phyloP scores from a whole-genome alignment of 2,329 filamentous ascomycete genomes.

The Cladosporium sp. region DNA sequence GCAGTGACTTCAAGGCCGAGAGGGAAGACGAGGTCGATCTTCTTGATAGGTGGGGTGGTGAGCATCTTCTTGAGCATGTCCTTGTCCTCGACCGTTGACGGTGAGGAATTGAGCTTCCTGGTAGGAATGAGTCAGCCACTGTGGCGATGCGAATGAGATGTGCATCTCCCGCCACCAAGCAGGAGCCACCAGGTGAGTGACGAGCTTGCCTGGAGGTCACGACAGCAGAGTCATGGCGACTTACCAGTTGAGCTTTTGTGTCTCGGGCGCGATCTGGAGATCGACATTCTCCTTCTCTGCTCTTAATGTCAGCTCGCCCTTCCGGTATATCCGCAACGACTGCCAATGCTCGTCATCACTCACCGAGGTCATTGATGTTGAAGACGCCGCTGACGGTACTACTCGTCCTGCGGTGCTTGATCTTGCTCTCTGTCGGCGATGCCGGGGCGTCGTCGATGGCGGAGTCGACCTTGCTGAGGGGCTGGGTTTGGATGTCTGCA shows the following conservation, averaged over 20 bases:
- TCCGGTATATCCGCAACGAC: not conserved
- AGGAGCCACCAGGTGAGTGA: not conserved
- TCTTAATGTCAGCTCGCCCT: constrained; percentile 30
- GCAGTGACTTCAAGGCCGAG: constrained; percentile 84
- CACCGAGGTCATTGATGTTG: constrained; percentile 86
- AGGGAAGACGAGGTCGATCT: constrained; percentile 90
- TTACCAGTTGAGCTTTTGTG: constrained; percentile 85
- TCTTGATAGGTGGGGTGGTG: constrained; percentile 81
- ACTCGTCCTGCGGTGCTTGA: constrained; percentile 67
- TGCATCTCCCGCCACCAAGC: not conserved
- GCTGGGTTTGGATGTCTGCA: constrained; percentile 48
- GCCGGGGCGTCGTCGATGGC: constrained; percentile 73
- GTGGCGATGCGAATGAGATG: constrained; percentile 5
- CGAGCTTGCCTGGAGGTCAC: not conserved
- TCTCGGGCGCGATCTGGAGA: constrained; percentile 74
- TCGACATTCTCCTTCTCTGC: constrained; percentile 72
- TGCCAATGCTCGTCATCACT: constrained; percentile 37
- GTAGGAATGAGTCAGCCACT: constrained; percentile 16
- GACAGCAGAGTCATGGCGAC: constrained; percentile 34
- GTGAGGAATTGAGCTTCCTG: constrained; percentile 93
- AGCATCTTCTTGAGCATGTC: constrained; percentile 79
- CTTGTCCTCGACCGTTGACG: constrained; percentile 75
- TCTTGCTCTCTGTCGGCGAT: constrained; percentile 67
- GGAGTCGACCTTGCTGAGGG: constrained; percentile 87
- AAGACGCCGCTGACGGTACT: constrained; percentile 71